Evolutionary conservation across 441 rosid genomes (phyloP), one percentile per base, ranked within the genome.

Genomic region (Hypseocharis bilobata): DNA sequence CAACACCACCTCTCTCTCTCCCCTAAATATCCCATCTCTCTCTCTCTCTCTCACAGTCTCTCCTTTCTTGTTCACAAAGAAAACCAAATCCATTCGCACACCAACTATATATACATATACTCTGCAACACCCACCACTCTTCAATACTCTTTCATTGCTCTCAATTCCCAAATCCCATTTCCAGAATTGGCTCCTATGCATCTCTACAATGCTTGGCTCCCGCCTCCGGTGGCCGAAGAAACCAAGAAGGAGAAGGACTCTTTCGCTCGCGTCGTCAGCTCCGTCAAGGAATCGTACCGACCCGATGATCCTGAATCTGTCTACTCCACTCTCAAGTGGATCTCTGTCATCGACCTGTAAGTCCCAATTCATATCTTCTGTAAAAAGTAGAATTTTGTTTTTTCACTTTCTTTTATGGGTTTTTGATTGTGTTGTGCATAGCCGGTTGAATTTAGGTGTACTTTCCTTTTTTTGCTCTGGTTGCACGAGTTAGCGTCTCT

Each of bases 181-280:
- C 5, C 69, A n/a, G 13, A 13, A 27, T 13, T 11, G 51, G 26
- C 25, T 23, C 62, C 45, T 71, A 93, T 91, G 99, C 99, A 93
- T 82, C 89, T 88, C 71, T 91, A 87, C 81, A 91, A 93, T 80
- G 95, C 84, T 30, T 91, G 95, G 99, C 74, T 93, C 67, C 99
- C 99, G 17, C 96, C 96, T 25, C 93, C 93, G 34, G 90, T 93
- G 67, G 97, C 85, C 68, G 92, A 84, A 74, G 90, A 84, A 74
- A 84, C 96, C 67, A 78, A 74, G 81, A 83, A 77, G 72, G 99
- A 93, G 82, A 77, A 78, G 34, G 86, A 91, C 62, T 87, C 99
- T 1, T 93, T 93, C 78, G 80, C 88, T 23, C 78, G 77, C 1
- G 95, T 84, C 11, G 81, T 93, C 54, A 72, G 73, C 70, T 81